Conservation (phyloP, 1,284 basidiomycete species). For the Vanrija humicola region DNA sequence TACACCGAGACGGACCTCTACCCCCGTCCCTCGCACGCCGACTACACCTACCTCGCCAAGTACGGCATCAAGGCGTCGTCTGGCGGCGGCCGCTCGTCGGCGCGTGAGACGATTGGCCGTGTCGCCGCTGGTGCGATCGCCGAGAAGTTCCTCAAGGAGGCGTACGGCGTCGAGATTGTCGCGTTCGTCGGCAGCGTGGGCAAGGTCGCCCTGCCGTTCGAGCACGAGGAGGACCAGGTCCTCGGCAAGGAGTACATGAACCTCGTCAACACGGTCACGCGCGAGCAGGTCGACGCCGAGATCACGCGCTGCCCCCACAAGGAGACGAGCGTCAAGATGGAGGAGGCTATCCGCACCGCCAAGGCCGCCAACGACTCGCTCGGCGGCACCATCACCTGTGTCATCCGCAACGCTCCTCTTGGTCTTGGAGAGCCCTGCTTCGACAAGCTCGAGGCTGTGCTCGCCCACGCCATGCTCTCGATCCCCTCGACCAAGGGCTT, state of each 20-base stretch:
- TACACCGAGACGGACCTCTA: slow-evolving; percentile 98
- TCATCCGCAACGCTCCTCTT: slow-evolving; percentile 82
- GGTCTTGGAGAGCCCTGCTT: slow-evolving; percentile 97
- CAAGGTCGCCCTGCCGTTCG: slow-evolving; percentile 69
- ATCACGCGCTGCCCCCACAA: slow-evolving; percentile 85
- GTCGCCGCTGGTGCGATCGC: slow-evolving; percentile 98
- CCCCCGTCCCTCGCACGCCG: slow-evolving; percentile 95
- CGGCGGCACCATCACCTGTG: slow-evolving; percentile 94
- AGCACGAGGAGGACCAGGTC: slow-evolving; percentile 70
- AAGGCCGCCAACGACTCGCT: slow-evolving; percentile 91
- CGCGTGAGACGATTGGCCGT: slow-evolving; percentile 94
- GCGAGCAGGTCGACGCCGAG: slow-evolving; percentile 84
- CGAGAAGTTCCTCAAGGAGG: slow-evolving; percentile 87
- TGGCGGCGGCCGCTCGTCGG: slow-evolving; percentile 90
- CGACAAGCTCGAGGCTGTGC: slow-evolving; percentile 95
- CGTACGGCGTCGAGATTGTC: slow-evolving; percentile 88
- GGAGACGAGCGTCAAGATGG: slow-evolving; percentile 85
- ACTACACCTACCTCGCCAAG: slow-evolving; percentile 97
- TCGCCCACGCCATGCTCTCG: slow-evolving; percentile 97
- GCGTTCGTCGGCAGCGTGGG: slow-evolving; percentile 97
- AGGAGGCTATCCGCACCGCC: slow-evolving; percentile 85
- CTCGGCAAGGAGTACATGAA: slow-evolving; percentile 78
- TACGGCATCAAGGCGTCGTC: slow-evolving; percentile 96
- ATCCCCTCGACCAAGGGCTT: slow-evolving; percentile 99
- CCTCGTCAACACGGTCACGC: slow-evolving; percentile 73